These are phyloP conservation scores for Capsicum chinense DNA, from an alignment of 257 asterid species.

Conservation along the genomic window DNA sequence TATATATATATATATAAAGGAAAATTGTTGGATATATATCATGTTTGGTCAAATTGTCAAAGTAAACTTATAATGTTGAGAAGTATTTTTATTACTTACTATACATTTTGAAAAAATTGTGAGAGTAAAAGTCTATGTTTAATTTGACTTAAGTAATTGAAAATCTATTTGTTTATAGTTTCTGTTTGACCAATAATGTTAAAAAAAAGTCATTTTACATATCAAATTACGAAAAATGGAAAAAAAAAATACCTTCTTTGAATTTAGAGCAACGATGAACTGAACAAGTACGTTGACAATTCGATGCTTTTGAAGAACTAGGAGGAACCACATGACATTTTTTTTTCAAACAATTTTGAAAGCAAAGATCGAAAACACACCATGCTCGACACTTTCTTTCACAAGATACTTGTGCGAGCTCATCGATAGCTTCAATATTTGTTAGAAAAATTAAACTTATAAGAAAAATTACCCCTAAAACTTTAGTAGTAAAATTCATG, in stretches of 20 bases:
- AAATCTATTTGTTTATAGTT: background rate
- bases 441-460: background rate
- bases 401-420: no score
- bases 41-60: no score
- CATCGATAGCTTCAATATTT: conserved; percentile 8
- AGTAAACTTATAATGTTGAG: no score
- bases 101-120: background rate
- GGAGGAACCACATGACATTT: no score
- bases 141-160: background rate
- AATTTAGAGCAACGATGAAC: background rate
- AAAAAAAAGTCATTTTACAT: background rate
- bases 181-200: background rate
- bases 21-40: background rate
- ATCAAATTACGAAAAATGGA: background rate
- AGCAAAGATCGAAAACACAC: no score
- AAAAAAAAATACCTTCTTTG: background rate
- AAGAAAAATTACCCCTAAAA: background rate
- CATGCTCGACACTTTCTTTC: no score
- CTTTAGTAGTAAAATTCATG: conserved; percentile 7
- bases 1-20: no score
- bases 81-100: background rate
- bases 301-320: background rate
- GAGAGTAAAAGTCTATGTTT: background rate
- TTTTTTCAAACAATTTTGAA: no score
- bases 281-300: background rate